phyloP scores from a whole-genome alignment of 345 rosid genomes.

The Nephelium lappaceum region DNA sequence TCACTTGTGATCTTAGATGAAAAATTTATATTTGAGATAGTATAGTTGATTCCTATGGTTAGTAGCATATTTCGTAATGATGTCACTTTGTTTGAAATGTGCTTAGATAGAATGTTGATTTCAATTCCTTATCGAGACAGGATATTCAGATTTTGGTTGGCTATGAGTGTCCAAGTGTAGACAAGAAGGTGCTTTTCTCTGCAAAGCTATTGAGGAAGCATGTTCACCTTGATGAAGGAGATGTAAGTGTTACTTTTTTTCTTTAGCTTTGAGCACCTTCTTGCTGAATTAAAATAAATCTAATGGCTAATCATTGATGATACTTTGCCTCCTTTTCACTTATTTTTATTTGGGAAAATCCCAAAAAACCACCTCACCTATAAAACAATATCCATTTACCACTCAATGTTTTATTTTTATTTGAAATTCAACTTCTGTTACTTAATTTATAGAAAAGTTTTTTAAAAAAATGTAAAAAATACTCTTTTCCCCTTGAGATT shows the following conservation, averaged over 20 bases:
- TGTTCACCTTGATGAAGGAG: constrained; percentile 97
- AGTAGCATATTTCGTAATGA: not conserved
- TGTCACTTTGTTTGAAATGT: constrained; percentile 23
- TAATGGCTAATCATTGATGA: not conserved
- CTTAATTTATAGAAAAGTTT: too few species aligned
- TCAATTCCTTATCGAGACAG: constrained; percentile 81
- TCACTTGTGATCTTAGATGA: too few species aligned
- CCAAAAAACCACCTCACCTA: too few species aligned
- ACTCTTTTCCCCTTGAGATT: too few species aligned
- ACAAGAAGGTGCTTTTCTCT: constrained; percentile 85
- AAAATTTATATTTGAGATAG: too few species aligned
- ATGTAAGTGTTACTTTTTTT: constrained; percentile 57
- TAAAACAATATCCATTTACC: too few species aligned
- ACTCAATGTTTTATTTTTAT: too few species aligned
- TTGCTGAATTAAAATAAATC: not conserved
- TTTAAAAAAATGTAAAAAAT: too few species aligned
- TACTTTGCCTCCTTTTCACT: not conserved
- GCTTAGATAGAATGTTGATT: constrained; percentile 40
- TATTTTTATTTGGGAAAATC: too few species aligned
- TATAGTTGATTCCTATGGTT: not conserved
- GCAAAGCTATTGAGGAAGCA: constrained; percentile 87
- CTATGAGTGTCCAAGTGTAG: constrained; percentile 88
- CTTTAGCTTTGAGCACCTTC: not conserved
- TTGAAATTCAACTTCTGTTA: too few species aligned
- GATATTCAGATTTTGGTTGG: constrained; percentile 89